Evolutionary conservation across 1,139 yeast species (phyloP).

Genomic region (Scheffersomyces insectosa): DNA sequence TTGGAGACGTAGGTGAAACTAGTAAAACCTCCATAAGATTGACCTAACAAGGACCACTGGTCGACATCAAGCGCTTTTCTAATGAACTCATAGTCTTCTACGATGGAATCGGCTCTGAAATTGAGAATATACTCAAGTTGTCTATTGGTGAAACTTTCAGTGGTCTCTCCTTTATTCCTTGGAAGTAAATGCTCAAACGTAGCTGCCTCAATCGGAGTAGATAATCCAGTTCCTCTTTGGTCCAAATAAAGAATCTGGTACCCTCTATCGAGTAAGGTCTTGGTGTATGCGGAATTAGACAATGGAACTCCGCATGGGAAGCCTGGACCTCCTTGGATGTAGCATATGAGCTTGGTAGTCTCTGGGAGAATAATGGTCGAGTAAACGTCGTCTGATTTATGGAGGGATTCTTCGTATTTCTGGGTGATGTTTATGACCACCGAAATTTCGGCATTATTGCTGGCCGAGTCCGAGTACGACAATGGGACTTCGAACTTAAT

Average conservation of each 20-base stretch:
- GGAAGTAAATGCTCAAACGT: slow-evolving; percentile 23
- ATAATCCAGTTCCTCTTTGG: slow-evolving; percentile 61
- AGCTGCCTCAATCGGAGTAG: slow-evolving; percentile 43
- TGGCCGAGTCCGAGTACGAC: slow-evolving; percentile 14
- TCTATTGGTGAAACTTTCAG: slow-evolving; percentile 14
- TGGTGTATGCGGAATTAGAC: slow-evolving; percentile 33
- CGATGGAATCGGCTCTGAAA: slow-evolving; percentile 55
- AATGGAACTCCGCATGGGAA: slow-evolving; percentile 45
- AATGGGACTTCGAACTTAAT: slow-evolving; percentile 26
- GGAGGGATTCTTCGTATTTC: slow-evolving; percentile 23
- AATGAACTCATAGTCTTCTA: slow-evolving; percentile 50
- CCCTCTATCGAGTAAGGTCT: slow-evolving; percentile 41
- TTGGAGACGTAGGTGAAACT: slow-evolving; percentile 50
- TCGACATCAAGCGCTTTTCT: slow-evolving; percentile 32
- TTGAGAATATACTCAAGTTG: slow-evolving; percentile 41
- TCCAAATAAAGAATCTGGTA: slow-evolving; percentile 52
- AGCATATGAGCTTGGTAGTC: slow-evolving; percentile 37
- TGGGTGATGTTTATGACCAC: slow-evolving; percentile 40
- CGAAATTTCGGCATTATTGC: slow-evolving; percentile 15
- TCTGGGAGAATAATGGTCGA: slow-evolving; percentile 21
- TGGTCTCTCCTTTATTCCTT: slow-evolving; percentile 12
- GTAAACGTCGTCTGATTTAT: slow-evolving; percentile 7
- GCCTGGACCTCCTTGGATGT: slow-evolving; percentile 64
- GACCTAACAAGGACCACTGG: slow-evolving; percentile 57
- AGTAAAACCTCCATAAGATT: slow-evolving; percentile 60